Percentiles rank a stretch among this genome's conserved stretches.
Evolutionary conservation across 1,284 basidiomycete genomes (phyloP).

Genomic region (Irpex rosettiformis): DNA sequence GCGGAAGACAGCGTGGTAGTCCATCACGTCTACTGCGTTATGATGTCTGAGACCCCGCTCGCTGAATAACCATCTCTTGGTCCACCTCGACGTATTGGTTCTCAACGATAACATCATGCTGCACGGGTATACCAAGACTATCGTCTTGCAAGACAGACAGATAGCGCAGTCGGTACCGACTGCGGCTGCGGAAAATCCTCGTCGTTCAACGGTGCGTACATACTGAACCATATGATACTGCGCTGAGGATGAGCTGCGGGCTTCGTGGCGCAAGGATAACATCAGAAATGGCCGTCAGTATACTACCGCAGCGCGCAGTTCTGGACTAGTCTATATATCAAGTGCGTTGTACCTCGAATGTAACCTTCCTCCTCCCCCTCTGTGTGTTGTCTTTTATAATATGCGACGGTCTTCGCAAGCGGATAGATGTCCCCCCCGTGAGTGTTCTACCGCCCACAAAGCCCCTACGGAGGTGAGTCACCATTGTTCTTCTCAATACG

Average conservation of each 20-base stretch:
- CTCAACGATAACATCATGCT: not conserved
- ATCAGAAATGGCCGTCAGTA: not conserved
- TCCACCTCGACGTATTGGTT: not conserved
- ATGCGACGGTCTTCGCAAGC: not conserved
- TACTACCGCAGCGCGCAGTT: not conserved
- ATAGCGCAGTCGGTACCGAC: constrained; percentile 1
- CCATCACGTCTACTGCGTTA: not conserved
- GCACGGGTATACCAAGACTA: not conserved
- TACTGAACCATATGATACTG: not conserved
- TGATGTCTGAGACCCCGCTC: not conserved
- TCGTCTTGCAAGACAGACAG: not conserved
- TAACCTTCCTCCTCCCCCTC: not conserved
- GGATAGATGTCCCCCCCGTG: not conserved
- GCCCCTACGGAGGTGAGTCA: constrained; percentile 4
- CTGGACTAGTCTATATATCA: not conserved
- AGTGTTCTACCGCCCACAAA: not conserved
- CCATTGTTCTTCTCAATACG: not conserved
- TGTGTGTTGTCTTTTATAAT: not conserved
- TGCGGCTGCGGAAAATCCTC: constrained; percentile 6
- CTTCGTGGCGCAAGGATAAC: not conserved
- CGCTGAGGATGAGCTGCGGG: not conserved
- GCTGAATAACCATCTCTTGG: not conserved
- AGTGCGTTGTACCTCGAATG: not conserved
- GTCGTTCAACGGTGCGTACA: constrained; percentile 2
- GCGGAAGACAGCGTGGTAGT: not conserved